These are phyloP conservation scores for Calonectria hongkongensis DNA, from an alignment of 2,329 filamentous ascomycete species.

Conservation along the genomic window DNA sequence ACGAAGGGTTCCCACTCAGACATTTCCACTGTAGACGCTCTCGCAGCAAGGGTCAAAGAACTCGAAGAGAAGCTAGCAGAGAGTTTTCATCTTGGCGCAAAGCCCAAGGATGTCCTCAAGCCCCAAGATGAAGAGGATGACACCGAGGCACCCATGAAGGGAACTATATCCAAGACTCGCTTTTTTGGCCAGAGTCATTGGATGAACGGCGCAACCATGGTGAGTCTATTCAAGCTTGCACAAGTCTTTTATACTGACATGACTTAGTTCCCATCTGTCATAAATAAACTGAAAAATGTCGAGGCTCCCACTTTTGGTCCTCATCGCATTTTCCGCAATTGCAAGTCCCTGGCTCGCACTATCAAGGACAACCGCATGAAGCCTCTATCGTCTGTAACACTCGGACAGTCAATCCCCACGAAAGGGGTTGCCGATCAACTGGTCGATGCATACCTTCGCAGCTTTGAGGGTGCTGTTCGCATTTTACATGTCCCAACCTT, in stretches of 20 bases:
- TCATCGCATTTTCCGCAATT: slow-evolving; percentile 59
- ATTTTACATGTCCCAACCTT: slow-evolving; percentile 76
- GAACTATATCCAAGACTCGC: slow-evolving; percentile 65
- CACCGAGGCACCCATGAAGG: slow-evolving; percentile 52
- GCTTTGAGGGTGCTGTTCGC: slow-evolving; percentile 74
- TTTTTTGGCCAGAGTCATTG: slow-evolving; percentile 72
- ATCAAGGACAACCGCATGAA: slow-evolving; percentile 65
- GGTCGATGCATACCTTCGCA: slow-evolving; percentile 72
- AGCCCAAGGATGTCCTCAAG: slow-evolving; percentile 39
- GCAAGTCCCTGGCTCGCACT: slow-evolving; percentile 63
- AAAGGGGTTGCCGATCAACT: slow-evolving; percentile 69
- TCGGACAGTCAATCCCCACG: slow-evolving; percentile 63
- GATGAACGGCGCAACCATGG: slow-evolving; percentile 66
- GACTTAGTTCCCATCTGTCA: slow-evolving; percentile 56
- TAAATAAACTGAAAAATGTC: slow-evolving; percentile 52
- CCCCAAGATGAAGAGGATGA: slow-evolving; percentile 19
- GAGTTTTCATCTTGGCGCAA: slow-evolving; percentile 50
- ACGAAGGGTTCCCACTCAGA: slow-evolving; percentile 53
- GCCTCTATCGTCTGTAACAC: slow-evolving; percentile 58
- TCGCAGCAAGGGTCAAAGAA: slow-evolving; percentile 63
- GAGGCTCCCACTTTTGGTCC: slow-evolving; percentile 56
- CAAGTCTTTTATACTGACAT: neutral
- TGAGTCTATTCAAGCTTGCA: slow-evolving; percentile 52
- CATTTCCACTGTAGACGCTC: slow-evolving; percentile 55
- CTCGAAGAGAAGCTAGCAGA: slow-evolving; percentile 66